Base-by-base conservation (phyloP, 257 asterid species). In the Craterostigma plantagineum region DNA sequence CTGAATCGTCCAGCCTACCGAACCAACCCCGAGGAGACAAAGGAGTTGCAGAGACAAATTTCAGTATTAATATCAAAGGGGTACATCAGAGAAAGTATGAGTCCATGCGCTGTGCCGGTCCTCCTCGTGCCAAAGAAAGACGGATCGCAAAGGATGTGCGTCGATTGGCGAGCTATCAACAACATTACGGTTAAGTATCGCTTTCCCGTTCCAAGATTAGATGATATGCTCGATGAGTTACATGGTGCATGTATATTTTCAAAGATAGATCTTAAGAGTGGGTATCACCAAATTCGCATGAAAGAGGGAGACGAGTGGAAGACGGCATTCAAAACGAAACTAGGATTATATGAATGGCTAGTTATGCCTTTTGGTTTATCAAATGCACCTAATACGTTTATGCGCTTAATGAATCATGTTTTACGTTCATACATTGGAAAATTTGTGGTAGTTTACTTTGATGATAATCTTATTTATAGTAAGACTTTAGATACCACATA, bases 81-180 rank as follows among this genome's bases (percentile, higher is more conserved):
- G 40, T 35, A n/a, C 12, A n/a, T 35, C 13, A 35, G 40, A 35
- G 40, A 35, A 35, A 35, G 40, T n/a, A 35, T 35, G 40, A 35
- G 40, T 35, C 40, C 40, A 9, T 35, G 40, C 13, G 40, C 7
- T 9, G 13, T 35, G 13, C 9, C 13, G 13, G 40, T 35, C 3
- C 13, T 35, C 2, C 40, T 35, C 11, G 40, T 35, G 13, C 40
- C 40, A 35, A 35, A 35, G 40, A 35, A 35, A n/a, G 12, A 35
- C 40, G 13, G 7, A 7, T 35, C 40, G 3, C 13, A n/a, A n/a
- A 9, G 40, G 13, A 35, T 2, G 40, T 2, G 40, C 13, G 7
- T 35, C 12, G 40, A 35, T 35, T 35, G 40, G 5, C 3, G 13
- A 35, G 40, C 40, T n/a, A 35, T 35, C 3, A 35, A 35, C 13